Conservation (phyloP, 1,284 basidiomycete genomes). For the Apiotrichum gamsii region DNA sequence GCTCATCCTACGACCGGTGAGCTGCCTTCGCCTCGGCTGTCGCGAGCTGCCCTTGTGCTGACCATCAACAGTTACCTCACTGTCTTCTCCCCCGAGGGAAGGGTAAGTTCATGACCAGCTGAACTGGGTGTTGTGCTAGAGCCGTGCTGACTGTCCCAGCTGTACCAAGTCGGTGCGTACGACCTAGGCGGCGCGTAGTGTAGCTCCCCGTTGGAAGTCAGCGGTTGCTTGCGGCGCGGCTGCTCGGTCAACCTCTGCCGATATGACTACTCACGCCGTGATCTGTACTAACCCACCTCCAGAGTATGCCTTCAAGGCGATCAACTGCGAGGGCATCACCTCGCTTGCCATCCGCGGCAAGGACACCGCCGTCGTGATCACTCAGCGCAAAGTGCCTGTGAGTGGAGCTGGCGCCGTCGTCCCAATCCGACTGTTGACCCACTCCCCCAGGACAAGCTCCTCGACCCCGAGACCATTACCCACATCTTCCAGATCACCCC, state of each 20-base stretch:
- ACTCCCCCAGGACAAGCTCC: slow-evolving; percentile 77
- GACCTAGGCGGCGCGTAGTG: too few species aligned
- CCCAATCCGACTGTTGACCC: neutral
- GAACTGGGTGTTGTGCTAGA: slow-evolving; percentile 1
- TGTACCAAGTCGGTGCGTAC: slow-evolving; percentile 88
- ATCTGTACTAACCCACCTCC: too few species aligned
- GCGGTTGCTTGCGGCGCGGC: too few species aligned
- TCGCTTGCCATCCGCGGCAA: slow-evolving; percentile 87
- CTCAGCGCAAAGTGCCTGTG: slow-evolving; percentile 97
- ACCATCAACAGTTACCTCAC: slow-evolving; percentile 47
- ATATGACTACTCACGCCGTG: too few species aligned
- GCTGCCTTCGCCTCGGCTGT: too few species aligned
- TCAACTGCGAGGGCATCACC: slow-evolving; percentile 92
- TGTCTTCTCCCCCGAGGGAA: slow-evolving; percentile 51
- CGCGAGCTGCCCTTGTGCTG: slow-evolving; percentile 1
- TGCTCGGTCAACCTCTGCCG: too few species aligned
- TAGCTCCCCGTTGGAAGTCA: too few species aligned
- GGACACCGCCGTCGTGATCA: slow-evolving; percentile 91
- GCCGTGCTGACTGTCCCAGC: slow-evolving; percentile 21
- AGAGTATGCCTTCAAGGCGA: slow-evolving; percentile 99
- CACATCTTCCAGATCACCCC: slow-evolving; percentile 96
- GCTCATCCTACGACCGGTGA: slow-evolving; percentile 47
- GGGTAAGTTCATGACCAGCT: slow-evolving; percentile 40
- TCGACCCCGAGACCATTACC: slow-evolving; percentile 90
- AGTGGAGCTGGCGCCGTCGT: slow-evolving; percentile 30